These are phyloP conservation scores for Trypanosoma conorhini DNA, from an alignment of 208 protist species.

Conservation along the genomic window DNA sequence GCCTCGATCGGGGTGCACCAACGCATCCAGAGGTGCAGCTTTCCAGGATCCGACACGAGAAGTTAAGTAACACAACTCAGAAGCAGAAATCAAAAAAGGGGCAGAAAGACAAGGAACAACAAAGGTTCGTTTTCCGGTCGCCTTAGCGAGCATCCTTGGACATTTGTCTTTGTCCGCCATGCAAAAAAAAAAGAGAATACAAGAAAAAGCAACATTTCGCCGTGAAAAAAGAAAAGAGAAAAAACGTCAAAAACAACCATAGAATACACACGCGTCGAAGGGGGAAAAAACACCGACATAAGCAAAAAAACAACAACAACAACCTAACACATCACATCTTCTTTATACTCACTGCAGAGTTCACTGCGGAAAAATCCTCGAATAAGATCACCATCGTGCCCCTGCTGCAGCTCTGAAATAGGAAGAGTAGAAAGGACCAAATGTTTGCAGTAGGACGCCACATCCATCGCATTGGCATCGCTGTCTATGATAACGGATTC, in stretches of 20 bases:
- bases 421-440: constrained; percentile 38
- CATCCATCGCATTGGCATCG: constrained; percentile 18
- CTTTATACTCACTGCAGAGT: neutral
- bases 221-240: constrained; percentile 7
- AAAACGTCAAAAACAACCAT: constrained; percentile 11
- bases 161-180: neutral
- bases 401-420: constrained; percentile 25
- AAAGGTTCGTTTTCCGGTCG: neutral
- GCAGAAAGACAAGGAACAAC: neutral
- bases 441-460: constrained; percentile 27
- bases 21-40: too few species aligned
- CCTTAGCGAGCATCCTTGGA: too few species aligned
- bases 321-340: constrained; percentile 5
- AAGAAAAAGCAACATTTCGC: constrained; percentile 3
- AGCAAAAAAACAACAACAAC: constrained; percentile 19
- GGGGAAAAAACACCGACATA: constrained; percentile 10
- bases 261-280: constrained; percentile 10
- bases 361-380: constrained; percentile 35
- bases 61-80: too few species aligned
- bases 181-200: neutral
- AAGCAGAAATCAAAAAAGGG: neutral
- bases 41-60: too few species aligned
- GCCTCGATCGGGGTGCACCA: too few species aligned
- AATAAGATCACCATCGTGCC: constrained; percentile 19
- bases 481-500: constrained; percentile 31